Evolutionary conservation across 345 rosid genomes (phyloP).

Genomic region (Erucastrum elatum): DNA sequence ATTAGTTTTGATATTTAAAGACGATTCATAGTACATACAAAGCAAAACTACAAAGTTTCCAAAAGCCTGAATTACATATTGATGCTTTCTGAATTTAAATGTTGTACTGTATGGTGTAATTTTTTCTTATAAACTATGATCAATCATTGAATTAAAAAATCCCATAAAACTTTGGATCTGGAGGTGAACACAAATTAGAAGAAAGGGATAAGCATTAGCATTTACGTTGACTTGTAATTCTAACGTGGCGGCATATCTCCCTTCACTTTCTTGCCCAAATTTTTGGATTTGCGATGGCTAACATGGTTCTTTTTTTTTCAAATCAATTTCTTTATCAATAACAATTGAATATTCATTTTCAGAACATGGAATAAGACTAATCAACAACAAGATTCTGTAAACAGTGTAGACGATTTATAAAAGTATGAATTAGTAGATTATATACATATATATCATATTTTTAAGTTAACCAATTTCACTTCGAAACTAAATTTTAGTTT

Average conservation of each 20-base stretch:
- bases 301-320: neutral
- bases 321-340: conserved; percentile 1
- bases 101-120: neutral
- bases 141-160: neutral
- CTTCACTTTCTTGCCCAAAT: conserved; percentile 32
- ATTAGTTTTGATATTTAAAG: neutral
- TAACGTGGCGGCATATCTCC: conserved; percentile 22
- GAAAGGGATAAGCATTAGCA: neutral
- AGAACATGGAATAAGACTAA: conserved; percentile 18
- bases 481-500: too few species aligned
- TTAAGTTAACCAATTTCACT: too few species aligned
- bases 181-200: neutral
- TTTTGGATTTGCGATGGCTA: conserved; percentile 19
- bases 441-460: too few species aligned
- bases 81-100: neutral
- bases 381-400: conserved; percentile 20
- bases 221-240: conserved; percentile 19
- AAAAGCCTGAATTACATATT: neutral
- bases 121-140: neutral
- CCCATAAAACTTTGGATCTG: neutral
- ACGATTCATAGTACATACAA: neutral
- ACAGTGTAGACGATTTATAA: neutral
- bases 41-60: neutral
- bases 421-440: too few species aligned
- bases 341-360: neutral